Evolutionary conservation across 2,329 filamentous ascomycete genomes (phyloP).

Genomic region (Calonectria pseudoreteaudii): DNA sequence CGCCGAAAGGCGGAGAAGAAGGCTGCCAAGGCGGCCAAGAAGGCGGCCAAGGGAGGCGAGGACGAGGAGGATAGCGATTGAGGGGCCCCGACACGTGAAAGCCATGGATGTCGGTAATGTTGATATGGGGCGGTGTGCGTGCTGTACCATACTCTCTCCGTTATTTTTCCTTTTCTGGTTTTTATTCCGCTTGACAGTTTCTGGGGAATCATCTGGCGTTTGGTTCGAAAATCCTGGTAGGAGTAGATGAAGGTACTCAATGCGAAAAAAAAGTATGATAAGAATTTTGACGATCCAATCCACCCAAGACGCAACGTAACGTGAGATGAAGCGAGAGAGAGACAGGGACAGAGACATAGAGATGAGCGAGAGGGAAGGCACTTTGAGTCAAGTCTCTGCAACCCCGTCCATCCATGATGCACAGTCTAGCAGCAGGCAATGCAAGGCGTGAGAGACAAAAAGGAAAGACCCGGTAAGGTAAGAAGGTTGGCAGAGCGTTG

Average conservation of each 20-base stretch:
- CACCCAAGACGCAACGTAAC: not conserved
- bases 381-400: not conserved
- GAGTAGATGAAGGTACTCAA: conserved; percentile 47
- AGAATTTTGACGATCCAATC: conserved; percentile 16
- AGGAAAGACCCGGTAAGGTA: not conserved
- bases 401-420: not conserved
- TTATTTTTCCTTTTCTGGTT: conserved; percentile 36
- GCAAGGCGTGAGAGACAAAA: not conserved
- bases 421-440: not conserved
- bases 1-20: conserved; percentile 71
- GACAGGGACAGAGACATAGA: not conserved
- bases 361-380: not conserved
- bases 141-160: conserved; percentile 44
- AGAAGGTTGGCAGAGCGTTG: not conserved
- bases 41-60: conserved; percentile 62
- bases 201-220: conserved; percentile 42
- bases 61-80: conserved; percentile 67
- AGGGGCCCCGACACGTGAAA: conserved; percentile 34
- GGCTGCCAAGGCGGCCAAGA: conserved; percentile 68
- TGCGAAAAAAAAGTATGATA: conserved; percentile 41
- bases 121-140: conserved; percentile 41
- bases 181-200: conserved; percentile 30
- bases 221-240: conserved; percentile 46
- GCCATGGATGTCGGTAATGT: conserved; percentile 38
- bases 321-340: not conserved